phyloP scores from a whole-genome alignment of 257 asterid species.

The Lycium barbarum region DNA sequence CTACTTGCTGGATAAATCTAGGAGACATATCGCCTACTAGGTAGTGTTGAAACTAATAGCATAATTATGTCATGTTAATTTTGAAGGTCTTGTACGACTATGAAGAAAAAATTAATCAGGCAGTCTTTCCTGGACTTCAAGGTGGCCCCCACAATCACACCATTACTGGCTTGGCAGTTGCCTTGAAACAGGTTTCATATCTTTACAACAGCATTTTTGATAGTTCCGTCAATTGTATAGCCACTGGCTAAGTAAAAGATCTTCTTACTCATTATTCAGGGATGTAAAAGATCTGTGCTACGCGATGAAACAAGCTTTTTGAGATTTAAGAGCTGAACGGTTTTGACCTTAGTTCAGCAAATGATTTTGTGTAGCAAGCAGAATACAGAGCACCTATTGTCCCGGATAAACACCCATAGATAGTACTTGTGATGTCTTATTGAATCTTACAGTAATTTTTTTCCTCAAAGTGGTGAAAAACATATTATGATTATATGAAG shows the following conservation, averaged over 20 bases:
- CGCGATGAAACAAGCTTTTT: neutral
- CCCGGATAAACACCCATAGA: neutral
- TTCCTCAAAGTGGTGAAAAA: neutral
- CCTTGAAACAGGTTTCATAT: conserved; percentile 76
- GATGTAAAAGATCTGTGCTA: conserved; percentile 27
- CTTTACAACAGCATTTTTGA: conserved; percentile 45
- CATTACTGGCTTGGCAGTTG: conserved; percentile 93
- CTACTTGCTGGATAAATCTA: neutral
- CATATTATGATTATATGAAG: neutral
- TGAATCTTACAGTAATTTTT: neutral
- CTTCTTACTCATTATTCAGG: neutral
- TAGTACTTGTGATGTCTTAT: conserved; percentile 24
- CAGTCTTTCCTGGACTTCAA: conserved; percentile 29
- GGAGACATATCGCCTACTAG: neutral
- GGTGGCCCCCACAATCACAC: conserved; percentile 99
- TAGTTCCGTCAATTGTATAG: conserved; percentile 38
- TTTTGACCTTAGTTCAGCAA: conserved; percentile 11
- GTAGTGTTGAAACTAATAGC: conserved; percentile 7
- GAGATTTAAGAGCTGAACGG: conserved; percentile 1
- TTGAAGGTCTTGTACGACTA: conserved; percentile 52
- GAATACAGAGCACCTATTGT: neutral
- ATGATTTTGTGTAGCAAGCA: conserved; percentile 4
- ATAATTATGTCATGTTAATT: conserved; percentile 28
- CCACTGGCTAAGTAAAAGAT: conserved; percentile 15
- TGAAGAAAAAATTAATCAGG: too few relatives aligned